Evolutionary conservation across 805 yeast species (phyloP), one percentile per base, ranked within the genome.

Genomic region (Metschnikowia orientalis): DNA sequence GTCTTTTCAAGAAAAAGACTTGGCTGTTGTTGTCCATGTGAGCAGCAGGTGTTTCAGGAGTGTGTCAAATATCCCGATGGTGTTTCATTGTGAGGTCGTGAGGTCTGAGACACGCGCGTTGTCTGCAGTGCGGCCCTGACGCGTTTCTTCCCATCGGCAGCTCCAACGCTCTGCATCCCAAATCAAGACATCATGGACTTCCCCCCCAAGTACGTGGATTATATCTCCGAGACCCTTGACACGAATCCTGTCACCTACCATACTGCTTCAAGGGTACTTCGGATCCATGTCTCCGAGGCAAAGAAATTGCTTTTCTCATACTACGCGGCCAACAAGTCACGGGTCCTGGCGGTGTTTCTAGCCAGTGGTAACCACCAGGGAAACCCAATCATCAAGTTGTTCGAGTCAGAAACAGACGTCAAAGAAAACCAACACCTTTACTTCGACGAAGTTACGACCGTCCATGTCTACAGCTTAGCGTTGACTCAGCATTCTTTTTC

Each of bases 391-490:
- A 41, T 59, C 26, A 53, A 53, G 37, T 36, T 51, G 21, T 44
- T 42, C 34, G 50, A 43, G 6, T 56, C 36, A 45, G 63, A 49
- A 8, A 32, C 32, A 1, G 50, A 46, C 7, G 37, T 62, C 15
- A 48, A 42, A 2, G 55, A 53, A 3, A 50, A 46, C 8, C 40
- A 56, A 28, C 43, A 44, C 1, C 11, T 17, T 3, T 21, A 18
- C 6, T 67, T 69, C 37, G 60, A 51, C 4, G 30, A 40, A 1
- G 43, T 71, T 0, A 37, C 45, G 8, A 46, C 64, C 3, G 50
- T 69, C 6, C 70, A 61, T 29, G 58, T 71, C 0, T 71, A 70
- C 45, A 41, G 71, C 16, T 39, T 72, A 21, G 42, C 51, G 21
- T 41, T 56, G 14, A 42, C 53, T 18, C 34, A 26, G 11, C 23